A percentile compares a stretch with the other conserved stretches of the same genome.
These are phyloP conservation scores for Cerrena zonata DNA, from an alignment of 1,284 basidiomycete species.

Conservation along the genomic window DNA sequence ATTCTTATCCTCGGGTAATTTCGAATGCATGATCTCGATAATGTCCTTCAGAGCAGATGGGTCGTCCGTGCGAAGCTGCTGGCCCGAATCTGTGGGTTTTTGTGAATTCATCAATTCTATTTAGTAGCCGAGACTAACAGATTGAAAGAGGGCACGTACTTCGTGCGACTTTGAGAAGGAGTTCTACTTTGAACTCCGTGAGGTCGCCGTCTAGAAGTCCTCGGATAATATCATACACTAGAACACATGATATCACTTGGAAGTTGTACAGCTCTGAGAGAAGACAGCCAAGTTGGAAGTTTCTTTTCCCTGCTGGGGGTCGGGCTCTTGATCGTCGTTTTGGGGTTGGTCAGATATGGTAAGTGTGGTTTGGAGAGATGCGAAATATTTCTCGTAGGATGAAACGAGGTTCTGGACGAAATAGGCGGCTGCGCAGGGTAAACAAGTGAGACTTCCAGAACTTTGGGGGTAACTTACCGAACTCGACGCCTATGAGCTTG, in stretches of 20 bases:
- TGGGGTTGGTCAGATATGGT: slow-evolving; percentile 13
- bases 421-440: slow-evolving; percentile 54
- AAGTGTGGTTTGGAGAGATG: slow-evolving; percentile 26
- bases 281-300: slow-evolving; percentile 84
- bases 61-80: slow-evolving; percentile 84
- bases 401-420: slow-evolving; percentile 68
- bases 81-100: slow-evolving; percentile 80
- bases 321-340: slow-evolving; percentile 17
- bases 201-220: slow-evolving; percentile 64
- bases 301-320: slow-evolving; percentile 67
- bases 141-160: slow-evolving; percentile 46
- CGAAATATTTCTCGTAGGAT: slow-evolving; percentile 59
- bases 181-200: slow-evolving; percentile 78
- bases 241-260: slow-evolving; percentile 81
- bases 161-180: slow-evolving; percentile 79
- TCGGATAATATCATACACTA: slow-evolving; percentile 88
- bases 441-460: not conserved
- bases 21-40: slow-evolving; percentile 75
- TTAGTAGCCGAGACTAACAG: not conserved
- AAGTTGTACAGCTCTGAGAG: slow-evolving; percentile 94
- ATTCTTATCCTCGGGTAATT: slow-evolving; percentile 52
- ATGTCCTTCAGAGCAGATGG: slow-evolving; percentile 81
- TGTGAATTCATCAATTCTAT: not conserved
- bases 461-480: slow-evolving; percentile 50
- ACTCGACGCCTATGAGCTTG: slow-evolving; percentile 84